These are phyloP conservation scores for Russula sp. DNA, from an alignment of 768 basidiomycete species.

Conservation along the genomic window DNA sequence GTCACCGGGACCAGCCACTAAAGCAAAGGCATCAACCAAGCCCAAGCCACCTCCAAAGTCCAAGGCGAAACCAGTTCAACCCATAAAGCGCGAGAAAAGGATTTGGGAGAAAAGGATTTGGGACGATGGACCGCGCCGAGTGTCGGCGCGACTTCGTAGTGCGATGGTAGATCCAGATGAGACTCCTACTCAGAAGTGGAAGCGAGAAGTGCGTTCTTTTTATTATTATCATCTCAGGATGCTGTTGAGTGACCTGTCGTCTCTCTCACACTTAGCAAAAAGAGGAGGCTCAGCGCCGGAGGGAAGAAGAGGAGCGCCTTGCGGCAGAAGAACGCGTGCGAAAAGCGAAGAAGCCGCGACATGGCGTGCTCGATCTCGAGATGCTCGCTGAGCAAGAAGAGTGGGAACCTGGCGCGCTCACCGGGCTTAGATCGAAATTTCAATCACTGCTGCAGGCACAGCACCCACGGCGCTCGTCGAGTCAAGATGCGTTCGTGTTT, in stretches of 20 bases:
- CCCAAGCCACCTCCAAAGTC: slow-evolving; percentile 35
- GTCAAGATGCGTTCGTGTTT: slow-evolving; percentile 53
- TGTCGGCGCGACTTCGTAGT: slow-evolving; percentile 59
- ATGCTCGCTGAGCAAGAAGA: slow-evolving; percentile 49
- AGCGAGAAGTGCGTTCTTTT: slow-evolving; percentile 54
- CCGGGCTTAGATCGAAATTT: slow-evolving; percentile 47
- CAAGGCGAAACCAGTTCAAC: slow-evolving; percentile 61
- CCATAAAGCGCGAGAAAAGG: slow-evolving; percentile 51
- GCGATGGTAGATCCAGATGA: slow-evolving; percentile 59
- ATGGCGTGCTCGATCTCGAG: slow-evolving; percentile 59
- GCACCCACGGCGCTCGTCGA: slow-evolving; percentile 42
- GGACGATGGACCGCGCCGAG: slow-evolving; percentile 53
- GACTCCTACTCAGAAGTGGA: slow-evolving; percentile 57
- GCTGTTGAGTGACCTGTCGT: not conserved
- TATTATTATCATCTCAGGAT: not conserved
- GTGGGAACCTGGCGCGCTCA: slow-evolving; percentile 44
- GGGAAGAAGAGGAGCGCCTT: slow-evolving; percentile 60
- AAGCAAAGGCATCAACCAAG: slow-evolving; percentile 35
- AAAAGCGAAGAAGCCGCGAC: slow-evolving; percentile 64
- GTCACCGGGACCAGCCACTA: slow-evolving; percentile 41
- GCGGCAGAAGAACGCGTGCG: slow-evolving; percentile 61
- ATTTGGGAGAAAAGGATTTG: too few species aligned
- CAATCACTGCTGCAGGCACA: slow-evolving; percentile 40
- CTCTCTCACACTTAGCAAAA: slow-evolving; percentile 42
- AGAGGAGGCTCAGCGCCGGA: slow-evolving; percentile 46